These are phyloP conservation scores for Podosphaera aphanis DNA, from an alignment of 2,329 filamentous ascomycete genomes.

Conservation along the genomic window DNA sequence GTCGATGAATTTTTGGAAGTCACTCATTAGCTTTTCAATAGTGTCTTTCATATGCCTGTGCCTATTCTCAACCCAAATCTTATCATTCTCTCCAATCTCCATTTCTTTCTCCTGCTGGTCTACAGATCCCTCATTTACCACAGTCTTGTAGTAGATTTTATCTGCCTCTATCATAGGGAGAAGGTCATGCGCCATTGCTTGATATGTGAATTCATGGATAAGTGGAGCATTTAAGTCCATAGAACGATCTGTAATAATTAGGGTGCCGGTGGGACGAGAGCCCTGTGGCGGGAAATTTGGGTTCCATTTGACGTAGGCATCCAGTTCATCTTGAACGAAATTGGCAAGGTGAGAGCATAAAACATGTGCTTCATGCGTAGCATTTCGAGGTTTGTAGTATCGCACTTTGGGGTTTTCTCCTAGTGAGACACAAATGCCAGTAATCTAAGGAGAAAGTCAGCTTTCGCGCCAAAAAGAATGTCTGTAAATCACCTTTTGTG, in stretches of 20 bases:
- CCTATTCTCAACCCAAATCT: constrained; percentile 83
- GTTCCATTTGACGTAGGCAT: constrained; percentile 69
- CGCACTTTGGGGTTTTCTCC: constrained; percentile 85
- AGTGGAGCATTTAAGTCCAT: constrained; percentile 81
- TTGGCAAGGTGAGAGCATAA: constrained; percentile 70
- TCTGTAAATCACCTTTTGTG: constrained; percentile 47
- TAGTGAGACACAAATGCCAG: constrained; percentile 70
- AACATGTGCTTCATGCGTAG: constrained; percentile 68
- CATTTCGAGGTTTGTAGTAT: constrained; percentile 57
- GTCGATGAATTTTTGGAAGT: constrained; percentile 78
- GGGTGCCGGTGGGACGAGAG: constrained; percentile 53
- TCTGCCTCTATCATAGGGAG: constrained; percentile 72
- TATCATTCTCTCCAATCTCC: constrained; percentile 75
- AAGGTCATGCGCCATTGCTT: constrained; percentile 92
- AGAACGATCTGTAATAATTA: constrained; percentile 73
- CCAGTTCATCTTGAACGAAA: constrained; percentile 78
- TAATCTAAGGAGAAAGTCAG: constrained; percentile 32
- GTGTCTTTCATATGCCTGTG: constrained; percentile 97
- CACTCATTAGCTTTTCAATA: constrained; percentile 73
- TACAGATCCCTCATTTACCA: constrained; percentile 47
- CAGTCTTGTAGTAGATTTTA: constrained; percentile 65
- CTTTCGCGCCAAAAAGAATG: not conserved
- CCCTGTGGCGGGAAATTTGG: constrained; percentile 63
- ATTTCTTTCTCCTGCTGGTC: constrained; percentile 68
- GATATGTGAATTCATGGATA: constrained; percentile 91